Evolutionary conservation across 169 alveolate genomes (phyloP), one percentile per base, ranked within the genome.

Genomic region (Plasmodium knowlesi): DNA sequence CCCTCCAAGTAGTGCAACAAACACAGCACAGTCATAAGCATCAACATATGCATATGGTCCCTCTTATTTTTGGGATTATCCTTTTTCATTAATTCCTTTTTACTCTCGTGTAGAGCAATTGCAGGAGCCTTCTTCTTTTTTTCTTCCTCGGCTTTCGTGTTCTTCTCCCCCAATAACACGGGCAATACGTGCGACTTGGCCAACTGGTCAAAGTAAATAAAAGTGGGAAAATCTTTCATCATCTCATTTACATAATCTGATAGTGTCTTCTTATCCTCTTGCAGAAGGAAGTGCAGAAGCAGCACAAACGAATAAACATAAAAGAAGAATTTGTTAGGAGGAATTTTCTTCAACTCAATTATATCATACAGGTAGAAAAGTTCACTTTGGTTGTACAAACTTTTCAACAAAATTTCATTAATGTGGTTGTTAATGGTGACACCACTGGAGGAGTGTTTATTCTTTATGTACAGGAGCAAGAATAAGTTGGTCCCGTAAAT

Each of bases 251-350:
- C 25, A 67, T 91, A 91, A 12, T 91, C 86, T 43, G 39, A 41
- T 9, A 81, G 10, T 0, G 74, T n/a, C 10, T 81, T 82, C 25
- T 46, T 37, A 1, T 81, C 88, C 32, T 91, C 95, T 6, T 70
- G 39, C 46, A 22, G 16, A 61, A 81, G 53, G 34, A 46, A 34
- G 16, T 81, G 80, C 19, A 82, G 80, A 25, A 82, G 39, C 50
- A 91, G 43, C 30, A 81, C 37, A 80, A 91, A 70, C 22, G 95
- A 91, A 91, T 91, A 91, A 19, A 91, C 19, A 32, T 91, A 91
- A 91, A 81, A 91, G 57, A 91, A 91, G 34, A 91, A 91, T 50
- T 91, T 74, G 57, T 91, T 53, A 1, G 50, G 22, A 1, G 95
- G 92, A 41, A 91, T 91, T 81, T 82, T 91, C 25, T 46, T 80